Conservation (phyloP, 352 stramenopile genomes). For the Globisporangium paddicum region DNA sequence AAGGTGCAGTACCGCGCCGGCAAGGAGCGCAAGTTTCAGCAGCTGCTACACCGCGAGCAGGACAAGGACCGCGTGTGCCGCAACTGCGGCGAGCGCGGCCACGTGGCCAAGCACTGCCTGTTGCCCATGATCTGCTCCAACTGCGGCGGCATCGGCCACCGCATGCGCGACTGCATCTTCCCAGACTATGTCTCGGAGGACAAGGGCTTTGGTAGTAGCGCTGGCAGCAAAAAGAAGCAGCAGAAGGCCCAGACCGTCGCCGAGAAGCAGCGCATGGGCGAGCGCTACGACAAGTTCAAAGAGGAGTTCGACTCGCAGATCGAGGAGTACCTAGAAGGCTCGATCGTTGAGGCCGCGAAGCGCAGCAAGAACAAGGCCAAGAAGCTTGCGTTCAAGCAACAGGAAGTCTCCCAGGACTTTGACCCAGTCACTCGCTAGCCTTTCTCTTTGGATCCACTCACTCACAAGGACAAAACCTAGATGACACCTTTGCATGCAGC, state of each 20-base stretch:
- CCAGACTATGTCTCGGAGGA: slow-evolving; percentile 22
- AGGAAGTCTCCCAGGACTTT: slow-evolving; percentile 6
- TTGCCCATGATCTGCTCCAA: slow-evolving; percentile 75
- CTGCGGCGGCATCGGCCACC: slow-evolving; percentile 69
- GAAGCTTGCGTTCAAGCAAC: slow-evolving; percentile 5
- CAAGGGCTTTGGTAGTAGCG: not conserved
- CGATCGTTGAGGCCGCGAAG: slow-evolving; percentile 14
- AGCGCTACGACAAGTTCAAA: slow-evolving; percentile 46
- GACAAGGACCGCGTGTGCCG: slow-evolving; percentile 62
- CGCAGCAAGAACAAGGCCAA: slow-evolving; percentile 15
- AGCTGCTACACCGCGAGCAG: slow-evolving; percentile 46
- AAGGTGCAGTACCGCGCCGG: slow-evolving; percentile 29
- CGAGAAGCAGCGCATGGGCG: slow-evolving; percentile 28
- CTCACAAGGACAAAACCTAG: no score
- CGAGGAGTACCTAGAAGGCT: slow-evolving; percentile 47
- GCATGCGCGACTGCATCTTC: slow-evolving; percentile 40
- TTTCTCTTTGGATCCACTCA: no score
- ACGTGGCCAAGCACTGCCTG: slow-evolving; percentile 64
- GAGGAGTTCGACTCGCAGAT: slow-evolving; percentile 58
- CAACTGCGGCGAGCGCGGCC: slow-evolving; percentile 74
- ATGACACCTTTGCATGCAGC: not conserved
- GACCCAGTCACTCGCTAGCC: slow-evolving; percentile 12
- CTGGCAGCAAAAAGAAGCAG: slow-evolving; percentile 3
- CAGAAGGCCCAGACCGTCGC: slow-evolving; percentile 16
- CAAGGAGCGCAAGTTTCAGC: slow-evolving; percentile 59